Percentiles rank a stretch among this genome's conserved stretches.
These are phyloP conservation scores for Suhomyces prunicola DNA, from an alignment of 805 yeast species.

Conservation along the genomic window DNA sequence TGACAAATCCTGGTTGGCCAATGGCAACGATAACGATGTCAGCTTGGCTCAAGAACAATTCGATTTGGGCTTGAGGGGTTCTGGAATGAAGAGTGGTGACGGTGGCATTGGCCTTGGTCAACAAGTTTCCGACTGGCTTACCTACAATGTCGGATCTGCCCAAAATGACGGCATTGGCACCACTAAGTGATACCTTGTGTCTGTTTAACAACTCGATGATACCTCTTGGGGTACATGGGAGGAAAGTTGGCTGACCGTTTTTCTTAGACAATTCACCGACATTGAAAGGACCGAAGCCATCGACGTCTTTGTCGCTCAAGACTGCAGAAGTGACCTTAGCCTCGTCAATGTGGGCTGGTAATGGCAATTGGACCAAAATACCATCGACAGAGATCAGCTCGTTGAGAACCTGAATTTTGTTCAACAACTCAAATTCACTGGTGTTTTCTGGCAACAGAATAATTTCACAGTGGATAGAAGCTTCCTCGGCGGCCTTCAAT, in stretches of 20 bases:
- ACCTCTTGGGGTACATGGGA: slow-evolving; percentile 86
- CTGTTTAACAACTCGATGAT: slow-evolving; percentile 61
- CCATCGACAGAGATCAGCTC: slow-evolving; percentile 63
- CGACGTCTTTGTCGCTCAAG: slow-evolving; percentile 68
- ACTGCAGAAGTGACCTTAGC: slow-evolving; percentile 66
- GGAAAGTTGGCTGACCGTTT: slow-evolving; percentile 65
- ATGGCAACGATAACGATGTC: slow-evolving; percentile 92
- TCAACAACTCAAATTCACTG: slow-evolving; percentile 54
- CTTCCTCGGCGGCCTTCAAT: slow-evolving; percentile 69
- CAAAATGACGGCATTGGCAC: slow-evolving; percentile 75
- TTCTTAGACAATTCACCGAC: slow-evolving; percentile 74
- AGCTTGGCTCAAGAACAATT: slow-evolving; percentile 53
- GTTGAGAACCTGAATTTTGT: slow-evolving; percentile 55
- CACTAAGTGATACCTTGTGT: slow-evolving; percentile 53
- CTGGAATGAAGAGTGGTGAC: slow-evolving; percentile 74
- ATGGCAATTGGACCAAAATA: slow-evolving; percentile 70
- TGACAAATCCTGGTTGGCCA: slow-evolving; percentile 79
- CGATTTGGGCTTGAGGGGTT: slow-evolving; percentile 50
- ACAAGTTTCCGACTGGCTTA: slow-evolving; percentile 68
- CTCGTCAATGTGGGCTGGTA: slow-evolving; percentile 70
- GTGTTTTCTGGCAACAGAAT: slow-evolving; percentile 56
- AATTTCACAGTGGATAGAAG: slow-evolving; percentile 60
- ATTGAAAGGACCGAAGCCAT: slow-evolving; percentile 77
- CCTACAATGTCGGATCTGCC: slow-evolving; percentile 89
- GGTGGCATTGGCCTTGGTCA: slow-evolving; percentile 69